phyloP scores from a whole-genome alignment of 257 asterid species.

The Salvia splendens region DNA sequence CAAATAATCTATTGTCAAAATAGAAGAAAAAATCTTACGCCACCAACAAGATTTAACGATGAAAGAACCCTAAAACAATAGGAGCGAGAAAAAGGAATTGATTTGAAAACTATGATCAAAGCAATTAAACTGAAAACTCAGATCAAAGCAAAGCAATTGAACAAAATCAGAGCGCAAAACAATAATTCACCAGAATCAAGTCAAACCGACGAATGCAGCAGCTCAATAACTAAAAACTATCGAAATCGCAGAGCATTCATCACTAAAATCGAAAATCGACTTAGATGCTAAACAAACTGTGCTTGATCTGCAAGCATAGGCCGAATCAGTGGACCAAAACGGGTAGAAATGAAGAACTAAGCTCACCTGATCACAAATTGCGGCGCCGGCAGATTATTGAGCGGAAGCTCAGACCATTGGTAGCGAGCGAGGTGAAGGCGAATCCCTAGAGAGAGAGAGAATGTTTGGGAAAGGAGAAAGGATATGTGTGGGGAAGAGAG shows the following conservation, averaged over 20 bases:
- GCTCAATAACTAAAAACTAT: conserved; percentile 12
- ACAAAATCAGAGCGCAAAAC: conserved; percentile 15
- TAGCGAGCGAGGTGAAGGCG: conserved; percentile 21
- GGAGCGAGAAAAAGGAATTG: conserved; percentile 1
- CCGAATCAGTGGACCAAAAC: conserved; percentile 9
- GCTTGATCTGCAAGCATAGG: conserved; percentile 39
- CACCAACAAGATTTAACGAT: conserved; percentile 17
- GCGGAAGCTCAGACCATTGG: conserved; percentile 34
- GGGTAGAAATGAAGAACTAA: conserved; percentile 26
- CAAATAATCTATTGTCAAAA: conserved; percentile 26
- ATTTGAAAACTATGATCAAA: conserved; percentile 12
- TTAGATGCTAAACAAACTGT: conserved; percentile 18
- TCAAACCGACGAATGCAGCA: conserved; percentile 36
- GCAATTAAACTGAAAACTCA: conserved; percentile 25
- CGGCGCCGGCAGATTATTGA: conserved; percentile 19
- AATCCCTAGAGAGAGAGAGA: conserved; percentile 46
- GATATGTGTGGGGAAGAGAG: conserved; percentile 30
- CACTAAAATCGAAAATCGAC: conserved; percentile 1
- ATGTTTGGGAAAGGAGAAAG: conserved; percentile 44
- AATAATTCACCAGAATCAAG: conserved; percentile 26
- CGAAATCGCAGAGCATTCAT: conserved; percentile 23
- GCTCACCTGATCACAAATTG: conserved; percentile 32
- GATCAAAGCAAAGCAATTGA: conserved; percentile 33
- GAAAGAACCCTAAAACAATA: background rate
- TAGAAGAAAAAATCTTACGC: background rate